Evolutionary conservation across 192 early-diverging fungal species (phyloP), one percentile per base, ranked within the genome.

Genomic region (Haplosporangium gracile): DNA sequence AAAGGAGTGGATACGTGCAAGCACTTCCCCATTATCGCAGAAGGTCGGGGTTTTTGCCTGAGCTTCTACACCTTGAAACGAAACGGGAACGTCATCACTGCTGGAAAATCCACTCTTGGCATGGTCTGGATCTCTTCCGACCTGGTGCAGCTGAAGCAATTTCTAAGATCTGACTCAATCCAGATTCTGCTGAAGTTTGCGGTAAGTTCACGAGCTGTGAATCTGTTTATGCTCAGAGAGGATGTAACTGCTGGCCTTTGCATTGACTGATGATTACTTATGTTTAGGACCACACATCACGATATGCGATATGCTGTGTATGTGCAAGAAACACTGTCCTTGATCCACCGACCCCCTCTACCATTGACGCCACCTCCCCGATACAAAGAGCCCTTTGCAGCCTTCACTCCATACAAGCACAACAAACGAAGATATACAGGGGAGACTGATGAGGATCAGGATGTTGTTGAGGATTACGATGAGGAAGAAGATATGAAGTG

Each of bases 251-350:
- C 55, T 75, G 34, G 26, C 55, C 36, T 40, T 75, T 16, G 57
- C 55, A 65, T 55, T 75, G 57, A 75, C 74, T 32, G 38, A 75
- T 75, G 38, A 75, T 75, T 63, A 20, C 39, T 69, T 49, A 39
- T 36, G 38, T 77, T 77, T 77, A 77, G 75, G 75, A 77, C 42
- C 75, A 77, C 75, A 77, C 63, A 29, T 39, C n/a, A n/a, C n/a
- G n/a, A n/a, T n/a, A n/a, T 51, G 13, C 60, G 75, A 49, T 77
- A 77, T 77, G 63, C 60, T 6, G 60, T 69, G 42, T 29, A 77
- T 77, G 75, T 77, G 43, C 75, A 77, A 63, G 75, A 77, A 45
- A 69, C 65, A 34, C 65, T 77, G 38, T 77, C 75, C 69, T 70
- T 34, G 42, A 29, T 10, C 49, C 49, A 5, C 24, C 68, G 6